These are phyloP conservation scores for Plantago elongata DNA, from an alignment of 257 asterid genomes.

Conservation along the genomic window DNA sequence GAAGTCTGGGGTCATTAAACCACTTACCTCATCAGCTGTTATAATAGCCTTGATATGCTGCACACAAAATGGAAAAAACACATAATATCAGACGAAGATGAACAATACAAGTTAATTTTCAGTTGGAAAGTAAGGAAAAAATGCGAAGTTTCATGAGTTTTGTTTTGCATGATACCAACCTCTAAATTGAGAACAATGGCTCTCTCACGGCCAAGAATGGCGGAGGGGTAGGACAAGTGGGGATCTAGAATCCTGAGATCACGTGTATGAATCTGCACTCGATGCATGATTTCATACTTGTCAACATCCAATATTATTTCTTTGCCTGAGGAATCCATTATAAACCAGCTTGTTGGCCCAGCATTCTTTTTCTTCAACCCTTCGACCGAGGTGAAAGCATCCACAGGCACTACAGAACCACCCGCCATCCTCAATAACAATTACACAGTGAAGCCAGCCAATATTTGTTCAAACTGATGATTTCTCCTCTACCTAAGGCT, in stretches of 20 bases:
- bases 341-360: constrained; percentile 70
- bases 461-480: neutral
- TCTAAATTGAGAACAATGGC: constrained; percentile 91
- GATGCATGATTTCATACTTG: constrained; percentile 82
- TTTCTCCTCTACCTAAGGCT: too few relatives aligned
- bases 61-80: too few relatives aligned
- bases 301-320: constrained; percentile 61
- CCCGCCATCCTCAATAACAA: constrained; percentile 41
- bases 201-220: constrained; percentile 81
- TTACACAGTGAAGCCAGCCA: neutral
- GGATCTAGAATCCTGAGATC: constrained; percentile 92
- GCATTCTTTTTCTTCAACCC: constrained; percentile 46
- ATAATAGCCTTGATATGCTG: too few relatives aligned
- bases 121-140: too few relatives aligned
- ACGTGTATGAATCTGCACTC: constrained; percentile 86
- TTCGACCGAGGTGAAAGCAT: constrained; percentile 43
- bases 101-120: too few relatives aligned
- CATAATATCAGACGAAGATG: too few relatives aligned
- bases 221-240: constrained; percentile 70
- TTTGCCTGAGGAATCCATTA: constrained; percentile 53
- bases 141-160: too few relatives aligned
- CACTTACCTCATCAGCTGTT: too few relatives aligned
- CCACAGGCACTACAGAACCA: constrained; percentile 60
- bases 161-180: constrained; percentile 24
- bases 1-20: too few relatives aligned